Evolutionary conservation across 1,284 basidiomycete species (phyloP).

Genomic region (Sanghuangporus sanghuang): DNA sequence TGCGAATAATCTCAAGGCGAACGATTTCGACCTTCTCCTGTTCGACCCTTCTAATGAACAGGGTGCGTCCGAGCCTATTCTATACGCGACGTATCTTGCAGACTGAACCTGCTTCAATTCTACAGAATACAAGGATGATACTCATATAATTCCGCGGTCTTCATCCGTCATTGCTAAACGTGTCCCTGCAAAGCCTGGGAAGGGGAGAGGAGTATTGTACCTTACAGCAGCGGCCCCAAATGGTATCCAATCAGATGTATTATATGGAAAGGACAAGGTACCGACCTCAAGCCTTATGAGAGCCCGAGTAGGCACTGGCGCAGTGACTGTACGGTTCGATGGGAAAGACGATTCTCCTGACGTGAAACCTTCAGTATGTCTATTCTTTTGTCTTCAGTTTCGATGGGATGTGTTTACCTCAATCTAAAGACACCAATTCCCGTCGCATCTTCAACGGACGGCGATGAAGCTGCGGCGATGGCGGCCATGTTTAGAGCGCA

Average conservation of each 20-base stretch:
- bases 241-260: conserved; percentile 26
- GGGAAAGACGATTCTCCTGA: conserved; percentile 49
- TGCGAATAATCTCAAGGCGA: conserved; percentile 94
- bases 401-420: not conserved
- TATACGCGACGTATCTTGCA: not conserved
- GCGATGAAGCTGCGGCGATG: conserved; percentile 84
- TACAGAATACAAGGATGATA: conserved; percentile 90
- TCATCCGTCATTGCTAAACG: conserved; percentile 93
- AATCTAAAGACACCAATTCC: conserved; percentile 25
- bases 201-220: conserved; percentile 89
- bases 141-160: conserved; percentile 87
- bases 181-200: conserved; percentile 82
- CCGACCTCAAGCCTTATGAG: conserved; percentile 24
- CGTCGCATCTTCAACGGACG: conserved; percentile 41
- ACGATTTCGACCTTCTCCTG: conserved; percentile 93
- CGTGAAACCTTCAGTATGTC: conserved; percentile 28
- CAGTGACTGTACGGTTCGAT: conserved; percentile 90
- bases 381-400: conserved; percentile 13
- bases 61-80: conserved; percentile 48
- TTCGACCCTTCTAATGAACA: conserved; percentile 83
- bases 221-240: conserved; percentile 53
- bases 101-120: not conserved
- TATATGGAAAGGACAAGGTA: conserved; percentile 19
- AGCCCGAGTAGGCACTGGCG: conserved; percentile 48
- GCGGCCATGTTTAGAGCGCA: conserved; percentile 94